These are phyloP conservation scores for Podaxis pistillaris DNA, from an alignment of 768 basidiomycete species.

Conservation along the genomic window DNA sequence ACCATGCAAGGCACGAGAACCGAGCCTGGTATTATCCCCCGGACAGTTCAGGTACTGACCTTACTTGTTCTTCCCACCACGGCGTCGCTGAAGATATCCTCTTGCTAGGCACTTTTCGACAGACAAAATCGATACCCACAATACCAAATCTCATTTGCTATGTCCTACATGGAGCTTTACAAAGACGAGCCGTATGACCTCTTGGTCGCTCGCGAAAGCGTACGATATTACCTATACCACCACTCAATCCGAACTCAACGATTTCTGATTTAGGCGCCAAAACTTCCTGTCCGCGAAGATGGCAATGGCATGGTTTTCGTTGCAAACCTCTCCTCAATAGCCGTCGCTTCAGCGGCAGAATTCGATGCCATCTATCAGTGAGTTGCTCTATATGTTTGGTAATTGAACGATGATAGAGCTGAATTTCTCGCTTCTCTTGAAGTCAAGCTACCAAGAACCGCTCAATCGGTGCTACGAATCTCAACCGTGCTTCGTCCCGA, in stretches of 20 bases:
- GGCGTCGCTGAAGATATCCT: neutral
- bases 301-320: constrained; percentile 54
- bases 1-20: constrained; percentile 83
- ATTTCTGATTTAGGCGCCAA: constrained; percentile 36
- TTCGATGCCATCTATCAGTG: constrained; percentile 49
- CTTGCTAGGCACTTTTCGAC: constrained; percentile 54
- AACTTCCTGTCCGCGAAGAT: constrained; percentile 54
- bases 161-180: constrained; percentile 90
- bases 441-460: constrained; percentile 75
- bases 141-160: constrained; percentile 45
- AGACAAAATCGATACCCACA: constrained; percentile 38
- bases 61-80: neutral
- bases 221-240: constrained; percentile 29
- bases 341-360: constrained; percentile 39
- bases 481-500: constrained; percentile 83
- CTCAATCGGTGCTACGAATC: constrained; percentile 81
- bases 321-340: constrained; percentile 45
- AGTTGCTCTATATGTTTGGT: constrained; percentile 14
- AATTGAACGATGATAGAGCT: neutral
- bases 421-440: constrained; percentile 4
- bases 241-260: constrained; percentile 7
- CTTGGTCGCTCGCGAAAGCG: constrained; percentile 68
- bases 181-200: constrained; percentile 91
- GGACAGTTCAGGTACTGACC: constrained; percentile 62
- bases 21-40: constrained; percentile 84